These are phyloP conservation scores for Chlorella sp. DNA, from an alignment of 139 green algal species.

Conservation along the genomic window DNA sequence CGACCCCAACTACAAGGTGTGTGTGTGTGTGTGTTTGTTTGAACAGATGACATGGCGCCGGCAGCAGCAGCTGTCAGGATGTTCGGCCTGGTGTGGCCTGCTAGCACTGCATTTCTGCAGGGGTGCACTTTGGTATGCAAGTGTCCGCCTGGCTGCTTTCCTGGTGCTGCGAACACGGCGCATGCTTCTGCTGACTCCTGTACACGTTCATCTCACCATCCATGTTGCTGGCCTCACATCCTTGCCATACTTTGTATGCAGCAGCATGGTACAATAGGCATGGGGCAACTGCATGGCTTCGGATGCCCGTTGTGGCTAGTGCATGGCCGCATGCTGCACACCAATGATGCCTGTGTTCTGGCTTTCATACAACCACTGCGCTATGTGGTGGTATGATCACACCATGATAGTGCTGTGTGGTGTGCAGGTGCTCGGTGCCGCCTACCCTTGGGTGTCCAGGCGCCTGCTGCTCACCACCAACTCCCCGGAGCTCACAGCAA, in stretches of 20 bases:
- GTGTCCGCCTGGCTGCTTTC: neutral
- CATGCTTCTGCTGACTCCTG: neutral
- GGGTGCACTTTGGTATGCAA: neutral
- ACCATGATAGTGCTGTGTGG: too few species aligned
- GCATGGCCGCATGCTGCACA: neutral
- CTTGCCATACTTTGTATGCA: too few species aligned
- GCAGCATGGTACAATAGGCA: too few species aligned
- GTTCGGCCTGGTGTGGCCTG: too few species aligned
- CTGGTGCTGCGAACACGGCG: neutral
- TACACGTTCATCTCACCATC: neutral
- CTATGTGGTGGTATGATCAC: too few species aligned
- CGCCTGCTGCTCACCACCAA: slow-evolving; percentile 67
- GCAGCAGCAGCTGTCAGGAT: too few species aligned
- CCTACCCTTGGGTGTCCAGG: slow-evolving; percentile 82
- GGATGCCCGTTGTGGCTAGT: neutral
- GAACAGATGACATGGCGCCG: too few species aligned
- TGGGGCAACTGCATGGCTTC: too few species aligned
- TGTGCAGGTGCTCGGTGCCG: slow-evolving; percentile 60
- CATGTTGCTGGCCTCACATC: too few species aligned
- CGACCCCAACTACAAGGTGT: slow-evolving; percentile 85
- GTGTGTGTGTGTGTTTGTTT: neutral
- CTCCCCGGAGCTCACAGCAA: slow-evolving; percentile 59
- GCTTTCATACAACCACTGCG: too few species aligned
- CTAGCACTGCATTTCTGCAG: too few species aligned
- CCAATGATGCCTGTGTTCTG: neutral